Percentiles rank a stretch among this genome's conserved stretches.
Conservation (phyloP, 2,329 filamentous ascomycete genomes). For the Stemphylium beticola region DNA sequence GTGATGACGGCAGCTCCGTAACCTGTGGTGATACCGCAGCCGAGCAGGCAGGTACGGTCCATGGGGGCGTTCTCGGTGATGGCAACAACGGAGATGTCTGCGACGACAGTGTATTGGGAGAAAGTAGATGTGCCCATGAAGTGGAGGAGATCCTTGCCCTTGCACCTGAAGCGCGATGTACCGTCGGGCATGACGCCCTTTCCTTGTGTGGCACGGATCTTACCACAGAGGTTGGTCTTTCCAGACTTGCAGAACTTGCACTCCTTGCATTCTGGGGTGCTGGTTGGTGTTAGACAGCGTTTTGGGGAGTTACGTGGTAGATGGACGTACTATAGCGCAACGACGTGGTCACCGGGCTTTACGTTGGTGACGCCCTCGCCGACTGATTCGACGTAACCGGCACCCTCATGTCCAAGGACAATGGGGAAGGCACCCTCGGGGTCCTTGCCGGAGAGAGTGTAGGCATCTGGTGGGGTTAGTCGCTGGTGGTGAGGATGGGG, state of each 20-base stretch:
- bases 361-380: constrained; percentile 95
- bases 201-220: constrained; percentile 97
- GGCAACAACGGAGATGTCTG: constrained; percentile 96
- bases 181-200: constrained; percentile 97
- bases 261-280: constrained; percentile 94
- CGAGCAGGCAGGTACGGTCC: constrained; percentile 94
- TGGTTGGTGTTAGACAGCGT: constrained; percentile 50
- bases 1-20: constrained; percentile 96
- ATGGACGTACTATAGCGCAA: constrained; percentile 51
- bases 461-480: constrained; percentile 58
- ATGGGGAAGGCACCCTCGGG: constrained; percentile 71
- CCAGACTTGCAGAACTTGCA: constrained; percentile 99
- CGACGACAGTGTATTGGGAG: constrained; percentile 97
- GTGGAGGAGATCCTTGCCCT: constrained; percentile 93
- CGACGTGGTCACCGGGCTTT: constrained; percentile 89
- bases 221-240: constrained; percentile 99
- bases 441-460: constrained; percentile 79
- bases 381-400: constrained; percentile 59
- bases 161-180: constrained; percentile 91
- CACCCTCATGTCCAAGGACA: constrained; percentile 52
- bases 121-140: constrained; percentile 99
- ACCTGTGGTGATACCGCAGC: constrained; percentile 97
- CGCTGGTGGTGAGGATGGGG: not conserved
- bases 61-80: constrained; percentile 90
- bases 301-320: not conserved